Evolutionary conservation across 192 early-diverging fungal genomes (phyloP), one percentile per base, ranked within the genome.

Genomic region (Mortierella hygrophila): DNA sequence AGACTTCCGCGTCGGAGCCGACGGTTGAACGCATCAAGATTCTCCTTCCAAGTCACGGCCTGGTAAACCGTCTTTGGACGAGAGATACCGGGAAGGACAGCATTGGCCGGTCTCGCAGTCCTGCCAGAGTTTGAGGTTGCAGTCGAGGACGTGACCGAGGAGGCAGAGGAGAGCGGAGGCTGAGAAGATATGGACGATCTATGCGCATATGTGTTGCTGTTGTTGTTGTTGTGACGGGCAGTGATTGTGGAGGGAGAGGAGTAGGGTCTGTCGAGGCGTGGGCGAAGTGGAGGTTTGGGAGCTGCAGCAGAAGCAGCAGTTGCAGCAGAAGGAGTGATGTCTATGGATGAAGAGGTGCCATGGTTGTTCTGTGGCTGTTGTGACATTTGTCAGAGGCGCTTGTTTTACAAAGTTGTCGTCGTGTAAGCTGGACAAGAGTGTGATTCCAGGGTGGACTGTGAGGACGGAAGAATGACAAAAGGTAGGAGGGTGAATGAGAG

Each of bases 41-140:
- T 81, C 38, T 86, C 84, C 47, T 86, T 86, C 84, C 84, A 86
- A 20, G 84, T 86, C 29, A 86, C 79, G 1, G 84, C 75, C 41
- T 80, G 79, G 57, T 86, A 86, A 8, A 15, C 52, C 3, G 79
- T 86, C 60, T 86, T 86, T 21, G 84, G 84, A 47, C 84, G 74
- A 15, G 74, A 68, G 2, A 26, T 41, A 13, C 74, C 75, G 11
- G 81, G 74, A 16, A 74, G 55, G 44, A 76, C 54, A 8, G 74
- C 57, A 18, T 54, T 74, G 23, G 71, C 23, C 44, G 76, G 76
- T 38, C 82, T 46, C 38, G 80, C 80, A 37, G 46, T 40, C 26
- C 49, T 57, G 26, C 46, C 60, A 15, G 80, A 32, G 44, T 38
- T 37, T 29, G 80, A 55, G 1, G 74, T 57, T 5, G 69, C 38